A percentile compares a stretch with the other conserved stretches of the same genome.
phyloP scores from a whole-genome alignment of 371 early-diverging fungal genomes.

The Batkoa obscura region DNA sequence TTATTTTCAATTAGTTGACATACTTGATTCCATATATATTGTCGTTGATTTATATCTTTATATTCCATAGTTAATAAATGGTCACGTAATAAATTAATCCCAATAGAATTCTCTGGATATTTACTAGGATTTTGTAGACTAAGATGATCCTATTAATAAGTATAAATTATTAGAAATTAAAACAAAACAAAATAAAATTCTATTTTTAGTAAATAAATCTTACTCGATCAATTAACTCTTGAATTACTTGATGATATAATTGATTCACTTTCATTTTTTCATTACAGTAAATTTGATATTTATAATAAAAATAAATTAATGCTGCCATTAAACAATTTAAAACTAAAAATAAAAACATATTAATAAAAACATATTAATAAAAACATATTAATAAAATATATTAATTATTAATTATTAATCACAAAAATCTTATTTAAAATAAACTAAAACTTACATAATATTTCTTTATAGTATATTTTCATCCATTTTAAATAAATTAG shows the following conservation, averaged over 20 bases:
- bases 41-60: not conserved
- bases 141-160: not conserved
- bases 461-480: no score
- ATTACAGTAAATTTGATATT: not conserved
- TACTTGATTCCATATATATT: not conserved
- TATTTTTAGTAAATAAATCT: not conserved
- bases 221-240: not conserved
- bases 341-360: not conserved
- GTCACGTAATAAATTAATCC: not conserved
- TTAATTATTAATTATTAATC: no score
- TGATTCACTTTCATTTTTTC: not conserved
- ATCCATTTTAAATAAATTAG: no score
- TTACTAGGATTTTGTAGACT: not conserved
- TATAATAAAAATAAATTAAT: not conserved
- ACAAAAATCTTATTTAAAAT: no score
- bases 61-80: not conserved
- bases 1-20: not conserved
- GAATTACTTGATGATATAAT: not conserved
- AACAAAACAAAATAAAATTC: no score
- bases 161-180: not conserved
- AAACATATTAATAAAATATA: no score
- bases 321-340: not conserved
- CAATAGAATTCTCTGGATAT: constrained; percentile 1
- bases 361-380: no score
- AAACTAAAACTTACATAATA: no score